Evolutionary conservation across 305 asterid genomes (phyloP), one percentile per base, ranked within the genome.

Genomic region (Fraxinus platypoda): DNA sequence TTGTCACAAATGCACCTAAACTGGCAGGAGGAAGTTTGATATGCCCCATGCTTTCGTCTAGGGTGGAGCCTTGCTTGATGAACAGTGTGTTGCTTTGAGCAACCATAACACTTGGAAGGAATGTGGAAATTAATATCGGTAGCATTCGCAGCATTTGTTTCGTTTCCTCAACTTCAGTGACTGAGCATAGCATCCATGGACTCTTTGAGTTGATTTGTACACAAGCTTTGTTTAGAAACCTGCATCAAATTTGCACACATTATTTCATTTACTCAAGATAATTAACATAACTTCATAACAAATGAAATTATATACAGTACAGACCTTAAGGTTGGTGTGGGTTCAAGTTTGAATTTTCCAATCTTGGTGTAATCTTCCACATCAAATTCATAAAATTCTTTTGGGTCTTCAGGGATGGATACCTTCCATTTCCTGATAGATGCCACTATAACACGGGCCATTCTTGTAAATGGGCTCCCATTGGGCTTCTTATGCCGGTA

Each of bases 271-370:
- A 46, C 57, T 46, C n/a, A 12, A 3, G 57, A 17, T 80, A 38
- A 74, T 33, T 3, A 80, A 30, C 26, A 54, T 23, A 21, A 68
- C 17, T 19, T 43, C 5, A 26, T 23, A 21, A 62, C n/a, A 64
- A 12, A 68, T 23, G 49, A 15, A 15, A 73, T 19, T 1, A 23
- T 52, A 76, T 88, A 75, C 82, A 1, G 87, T 85, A 72, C 94
- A 68, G 79, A 95, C 98, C 98, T 93, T 52, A 90, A 59, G 15
- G 93, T 79, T 15, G 94, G 75, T 0, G 98, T 93, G 25, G 98
- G 92, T 76, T 92, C 91, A 78, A 95, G 92, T 79, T 94, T 89
- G 52, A 87, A 86, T 49, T 87, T 92, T 2, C 93, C 93, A 35
- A 82, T 91, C 76, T 85, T 87, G 5, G 85, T 72, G 49, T 93